Evolutionary conservation across 1,284 basidiomycete genomes (phyloP).

Genomic region (Fomitopsis betulina): DNA sequence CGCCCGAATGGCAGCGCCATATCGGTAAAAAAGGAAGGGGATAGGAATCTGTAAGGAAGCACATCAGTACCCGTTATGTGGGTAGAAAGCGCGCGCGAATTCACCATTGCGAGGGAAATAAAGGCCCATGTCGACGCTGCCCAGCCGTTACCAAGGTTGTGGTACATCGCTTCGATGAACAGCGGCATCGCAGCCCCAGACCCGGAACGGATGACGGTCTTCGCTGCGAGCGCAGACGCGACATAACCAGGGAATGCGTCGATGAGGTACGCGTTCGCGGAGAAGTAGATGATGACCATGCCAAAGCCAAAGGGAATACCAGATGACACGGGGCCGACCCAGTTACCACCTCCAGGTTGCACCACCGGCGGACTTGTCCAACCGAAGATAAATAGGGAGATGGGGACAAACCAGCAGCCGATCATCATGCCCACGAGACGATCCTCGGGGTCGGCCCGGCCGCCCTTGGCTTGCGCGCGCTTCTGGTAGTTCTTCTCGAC

Average conservation of each 20-base stretch:
- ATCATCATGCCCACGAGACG: slow-evolving; percentile 43
- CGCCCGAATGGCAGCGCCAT: slow-evolving; percentile 19
- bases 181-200: slow-evolving; percentile 68
- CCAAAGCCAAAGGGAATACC: slow-evolving; percentile 47
- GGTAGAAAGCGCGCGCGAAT: slow-evolving; percentile 32
- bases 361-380: slow-evolving; percentile 31
- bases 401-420: slow-evolving; percentile 44
- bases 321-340: slow-evolving; percentile 43
- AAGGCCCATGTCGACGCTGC: slow-evolving; percentile 37
- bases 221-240: slow-evolving; percentile 70
- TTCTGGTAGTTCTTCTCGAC: slow-evolving; percentile 31
- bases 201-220: slow-evolving; percentile 62
- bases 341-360: slow-evolving; percentile 28
- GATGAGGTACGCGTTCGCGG: slow-evolving; percentile 48
- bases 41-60: slow-evolving; percentile 19
- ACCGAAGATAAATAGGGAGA: slow-evolving; percentile 38
- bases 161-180: slow-evolving; percentile 50
- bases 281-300: slow-evolving; percentile 26
- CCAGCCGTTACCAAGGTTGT: slow-evolving; percentile 47
- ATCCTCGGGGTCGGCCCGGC: slow-evolving; percentile 45
- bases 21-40: slow-evolving; percentile 21
- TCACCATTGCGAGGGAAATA: slow-evolving; percentile 36
- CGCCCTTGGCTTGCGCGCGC: slow-evolving; percentile 36
- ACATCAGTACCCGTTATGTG: slow-evolving; percentile 32
- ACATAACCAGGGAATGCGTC: slow-evolving; percentile 62